Conservation (phyloP, 306 rosid species). For the Casuarina glauca region DNA sequence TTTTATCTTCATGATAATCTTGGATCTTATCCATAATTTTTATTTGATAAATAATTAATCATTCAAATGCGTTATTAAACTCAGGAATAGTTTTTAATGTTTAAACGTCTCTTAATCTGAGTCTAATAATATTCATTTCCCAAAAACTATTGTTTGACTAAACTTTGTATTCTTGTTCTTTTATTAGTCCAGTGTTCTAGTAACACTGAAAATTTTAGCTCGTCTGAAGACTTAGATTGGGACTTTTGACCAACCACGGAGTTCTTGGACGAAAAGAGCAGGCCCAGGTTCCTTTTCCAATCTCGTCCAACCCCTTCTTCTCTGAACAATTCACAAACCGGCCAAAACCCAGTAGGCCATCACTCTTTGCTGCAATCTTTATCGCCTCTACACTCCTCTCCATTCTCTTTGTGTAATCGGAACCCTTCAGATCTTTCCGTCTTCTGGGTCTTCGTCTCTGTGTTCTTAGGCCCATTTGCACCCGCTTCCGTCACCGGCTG, state of each 20-base stretch:
- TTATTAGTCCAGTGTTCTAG: too few species aligned
- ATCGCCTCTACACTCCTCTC: slow-evolving; percentile 36
- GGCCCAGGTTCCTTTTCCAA: slow-evolving; percentile 57
- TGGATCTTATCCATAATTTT: too few species aligned
- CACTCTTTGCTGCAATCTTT: slow-evolving; percentile 21
- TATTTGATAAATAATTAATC: too few species aligned
- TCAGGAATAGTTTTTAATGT: too few species aligned
- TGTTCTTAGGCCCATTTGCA: slow-evolving; percentile 85
- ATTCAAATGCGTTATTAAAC: too few species aligned
- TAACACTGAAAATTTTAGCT: too few species aligned
- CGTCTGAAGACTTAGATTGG: too few species aligned
- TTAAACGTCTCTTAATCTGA: too few species aligned
- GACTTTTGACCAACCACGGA: slow-evolving; percentile 35
- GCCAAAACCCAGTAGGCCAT: slow-evolving; percentile 30
- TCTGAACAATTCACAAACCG: neutral
- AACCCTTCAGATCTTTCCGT: slow-evolving; percentile 60
- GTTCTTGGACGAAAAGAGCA: slow-evolving; percentile 58
- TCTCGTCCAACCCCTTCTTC: slow-evolving; percentile 33
- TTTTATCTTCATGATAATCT: too few species aligned
- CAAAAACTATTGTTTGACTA: too few species aligned
- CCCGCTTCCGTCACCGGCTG: slow-evolving; percentile 54
- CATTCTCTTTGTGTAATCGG: slow-evolving; percentile 47
- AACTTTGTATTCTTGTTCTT: too few species aligned
- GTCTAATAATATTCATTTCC: too few species aligned
- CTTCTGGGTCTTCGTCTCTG: slow-evolving; percentile 74